Evolutionary conservation across 2,329 filamentous ascomycete genomes (phyloP).

Genomic region (Sporothrix protearum): DNA sequence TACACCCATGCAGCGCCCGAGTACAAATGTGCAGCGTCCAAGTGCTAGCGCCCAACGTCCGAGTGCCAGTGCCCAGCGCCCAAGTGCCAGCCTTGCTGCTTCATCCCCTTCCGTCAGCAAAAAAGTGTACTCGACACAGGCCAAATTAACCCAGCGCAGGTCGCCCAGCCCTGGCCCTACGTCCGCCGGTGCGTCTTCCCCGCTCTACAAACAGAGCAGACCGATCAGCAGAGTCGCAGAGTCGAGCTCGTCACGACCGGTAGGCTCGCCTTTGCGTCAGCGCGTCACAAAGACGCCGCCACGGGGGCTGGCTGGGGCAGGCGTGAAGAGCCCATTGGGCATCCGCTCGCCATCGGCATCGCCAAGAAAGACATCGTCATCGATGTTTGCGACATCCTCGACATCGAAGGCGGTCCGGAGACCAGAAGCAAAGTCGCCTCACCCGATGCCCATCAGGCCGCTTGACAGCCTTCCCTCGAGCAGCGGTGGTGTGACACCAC

Average conservation of each 20-base stretch:
- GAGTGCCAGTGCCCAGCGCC: not conserved
- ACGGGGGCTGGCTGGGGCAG: not conserved
- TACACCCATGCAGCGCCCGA: not conserved
- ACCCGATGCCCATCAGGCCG: constrained; percentile 19
- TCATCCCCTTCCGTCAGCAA: not conserved
- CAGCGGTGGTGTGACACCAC: not conserved
- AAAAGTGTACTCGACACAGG: not conserved
- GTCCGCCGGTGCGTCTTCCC: not conserved
- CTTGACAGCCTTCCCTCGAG: not conserved
- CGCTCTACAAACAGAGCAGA: constrained; percentile 8
- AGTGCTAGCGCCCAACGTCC: not conserved
- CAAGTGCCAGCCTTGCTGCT: not conserved
- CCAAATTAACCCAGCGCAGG: not conserved
- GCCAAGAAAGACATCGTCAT: constrained; percentile 13
- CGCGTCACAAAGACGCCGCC: constrained; percentile 21
- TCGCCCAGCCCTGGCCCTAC: constrained; percentile 10
- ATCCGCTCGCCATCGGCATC: constrained; percentile 16
- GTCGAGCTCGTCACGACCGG: not conserved
- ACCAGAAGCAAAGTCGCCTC: not conserved
- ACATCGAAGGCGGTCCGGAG: not conserved
- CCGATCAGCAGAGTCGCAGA: not conserved
- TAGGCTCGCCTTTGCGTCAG: constrained; percentile 6
- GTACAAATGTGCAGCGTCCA: not conserved
- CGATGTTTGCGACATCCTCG: not conserved
- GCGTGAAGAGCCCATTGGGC: not conserved